Conservation (phyloP, 2,329 filamentous ascomycete species). For the Xylaria digitata region DNA sequence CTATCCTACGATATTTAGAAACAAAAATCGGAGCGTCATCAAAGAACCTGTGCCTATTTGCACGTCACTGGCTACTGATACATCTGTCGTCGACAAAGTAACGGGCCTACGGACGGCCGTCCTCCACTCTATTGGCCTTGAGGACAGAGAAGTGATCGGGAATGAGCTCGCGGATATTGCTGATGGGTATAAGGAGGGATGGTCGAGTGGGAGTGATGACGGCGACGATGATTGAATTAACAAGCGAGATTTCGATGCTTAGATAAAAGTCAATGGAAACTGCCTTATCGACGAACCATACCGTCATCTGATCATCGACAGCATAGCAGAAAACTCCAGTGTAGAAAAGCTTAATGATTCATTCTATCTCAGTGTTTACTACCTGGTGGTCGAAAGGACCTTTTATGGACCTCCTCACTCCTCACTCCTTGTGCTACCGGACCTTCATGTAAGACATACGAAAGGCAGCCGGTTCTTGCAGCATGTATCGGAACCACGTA, state of each 20-base stretch:
- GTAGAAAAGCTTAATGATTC: no score
- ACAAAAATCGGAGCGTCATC: conserved; percentile 52
- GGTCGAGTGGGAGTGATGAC: conserved; percentile 80
- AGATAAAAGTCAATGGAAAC: conserved; percentile 5
- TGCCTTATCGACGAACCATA: no score
- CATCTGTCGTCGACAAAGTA: conserved; percentile 75
- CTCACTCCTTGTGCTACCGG: no score
- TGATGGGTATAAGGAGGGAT: conserved; percentile 90
- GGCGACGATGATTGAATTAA: conserved; percentile 65
- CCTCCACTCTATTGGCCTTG: conserved; percentile 71
- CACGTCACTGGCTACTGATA: conserved; percentile 78
- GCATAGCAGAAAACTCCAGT: no score
- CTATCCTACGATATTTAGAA: conserved; percentile 79
- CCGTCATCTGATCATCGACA: no score
- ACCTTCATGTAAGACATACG: no score
- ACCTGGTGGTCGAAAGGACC: no score
- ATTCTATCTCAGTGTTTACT: no score
- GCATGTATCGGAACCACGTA: no score
- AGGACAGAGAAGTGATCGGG: conserved; percentile 85
- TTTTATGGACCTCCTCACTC: no score
- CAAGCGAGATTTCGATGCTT: not conserved
- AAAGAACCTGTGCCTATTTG: conserved; percentile 59
- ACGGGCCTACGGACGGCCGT: conserved; percentile 74
- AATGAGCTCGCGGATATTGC: conserved; percentile 85
- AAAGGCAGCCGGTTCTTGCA: no score